phyloP scores from a whole-genome alignment of 2,329 filamentous ascomycete species.

The Pyrenochaeta sp. region DNA sequence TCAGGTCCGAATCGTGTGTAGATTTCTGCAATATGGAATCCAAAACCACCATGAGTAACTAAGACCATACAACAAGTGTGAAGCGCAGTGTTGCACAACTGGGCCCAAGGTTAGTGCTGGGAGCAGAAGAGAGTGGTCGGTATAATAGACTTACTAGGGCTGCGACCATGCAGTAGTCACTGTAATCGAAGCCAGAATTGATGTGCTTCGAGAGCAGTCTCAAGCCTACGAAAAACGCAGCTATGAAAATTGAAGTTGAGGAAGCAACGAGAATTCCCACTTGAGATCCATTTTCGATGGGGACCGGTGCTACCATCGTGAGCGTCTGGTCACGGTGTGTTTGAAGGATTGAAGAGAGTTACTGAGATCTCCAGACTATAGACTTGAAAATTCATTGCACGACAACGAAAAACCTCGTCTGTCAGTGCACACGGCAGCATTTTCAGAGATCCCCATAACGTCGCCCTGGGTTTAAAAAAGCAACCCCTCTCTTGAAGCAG shows the following conservation, averaged over 20 bases:
- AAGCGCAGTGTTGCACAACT: slow-evolving; percentile 26
- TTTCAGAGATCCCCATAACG: no score
- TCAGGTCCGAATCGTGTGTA: slow-evolving; percentile 21
- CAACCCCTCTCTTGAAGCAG: no score
- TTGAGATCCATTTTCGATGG: slow-evolving; percentile 20
- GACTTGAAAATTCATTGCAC: no score
- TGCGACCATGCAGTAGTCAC: slow-evolving; percentile 21
- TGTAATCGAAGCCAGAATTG: slow-evolving; percentile 13
- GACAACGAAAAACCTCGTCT: no score
- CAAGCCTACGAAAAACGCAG: slow-evolving; percentile 12
- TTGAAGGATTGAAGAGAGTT: no score
- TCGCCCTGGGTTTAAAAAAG: no score
- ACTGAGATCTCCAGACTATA: no score
- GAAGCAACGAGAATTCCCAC: slow-evolving; percentile 11
- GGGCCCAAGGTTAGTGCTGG: background rate
- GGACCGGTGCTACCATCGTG: slow-evolving; percentile 1
- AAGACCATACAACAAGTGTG: slow-evolving; percentile 23
- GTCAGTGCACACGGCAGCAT: no score
- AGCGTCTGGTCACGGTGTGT: background rate
- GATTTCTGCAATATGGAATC: slow-evolving; percentile 24
- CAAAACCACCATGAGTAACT: slow-evolving; percentile 27
- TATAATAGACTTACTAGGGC: slow-evolving; percentile 10
- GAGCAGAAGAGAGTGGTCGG: no score
- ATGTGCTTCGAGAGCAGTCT: slow-evolving; percentile 16
- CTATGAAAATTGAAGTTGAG: slow-evolving; percentile 17